Base-by-base conservation (phyloP, 2,329 filamentous ascomycete genomes). In the Fusarium xyrophilum region DNA sequence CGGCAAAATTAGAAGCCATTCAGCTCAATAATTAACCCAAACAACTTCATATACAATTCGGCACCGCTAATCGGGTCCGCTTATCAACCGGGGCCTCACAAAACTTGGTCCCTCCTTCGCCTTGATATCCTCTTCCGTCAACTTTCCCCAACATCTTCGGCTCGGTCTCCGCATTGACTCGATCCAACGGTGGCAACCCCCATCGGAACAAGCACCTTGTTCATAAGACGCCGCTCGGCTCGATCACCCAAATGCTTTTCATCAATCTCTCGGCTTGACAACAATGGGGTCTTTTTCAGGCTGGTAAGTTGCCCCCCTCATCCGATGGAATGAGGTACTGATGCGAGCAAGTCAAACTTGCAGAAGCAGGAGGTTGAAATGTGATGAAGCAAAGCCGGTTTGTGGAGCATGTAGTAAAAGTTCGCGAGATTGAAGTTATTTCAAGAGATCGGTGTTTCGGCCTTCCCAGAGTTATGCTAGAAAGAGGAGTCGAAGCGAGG, bases 341-440 rank as follows among this genome's bases (percentile, higher is more conserved):
- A 72, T 30, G 7, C 38, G 11, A 8, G n/a, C 5, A 14, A 73
- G 71, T 5, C 50, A 68, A 14, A 73, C 71, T 3, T 73, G 71
- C 23, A 63, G 71, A 60, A 60, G 40, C 19, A 65, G 74, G 12
- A 76, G 75, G 19, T 5, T 76, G 5, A 76, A 75, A 36, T 76
- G 74, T 8, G 69, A 76, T 36, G 71, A 76, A 30, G 40, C 19
- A 1, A 73, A 68, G 6, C 74, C 74, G 0, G 19, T 60, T 1
- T 75, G 73, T 23, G 65, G 71, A 13, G 63, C 61, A 4, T 75
- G 73, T 21, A 28, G 32, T 11, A 74, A 69, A 19, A 58, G 68
- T 15, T 60, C 48, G 2, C 56, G 71, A 8, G 19, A 39, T 1
- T 73, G 71, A 17, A 62, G 43, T 28, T 73, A 73, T 12, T 40